phyloP scores from a whole-genome alignment of 176 grass and related monocot genomes.

The Ensete glaucum region DNA sequence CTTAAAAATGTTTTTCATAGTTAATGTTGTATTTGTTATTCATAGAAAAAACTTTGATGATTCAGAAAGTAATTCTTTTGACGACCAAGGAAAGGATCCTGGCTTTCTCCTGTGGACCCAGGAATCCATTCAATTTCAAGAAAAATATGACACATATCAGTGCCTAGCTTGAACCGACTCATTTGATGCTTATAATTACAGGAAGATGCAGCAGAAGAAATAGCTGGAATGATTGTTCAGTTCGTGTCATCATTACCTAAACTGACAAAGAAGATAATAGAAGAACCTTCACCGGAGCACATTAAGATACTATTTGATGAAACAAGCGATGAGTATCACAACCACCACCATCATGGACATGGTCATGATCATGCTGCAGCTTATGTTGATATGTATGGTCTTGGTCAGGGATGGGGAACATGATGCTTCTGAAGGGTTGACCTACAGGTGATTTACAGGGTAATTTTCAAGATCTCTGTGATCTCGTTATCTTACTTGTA shows the following conservation, averaged over 20 bases:
- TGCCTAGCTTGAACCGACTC: not conserved
- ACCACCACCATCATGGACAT: conserved; percentile 17
- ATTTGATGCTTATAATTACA: conserved; percentile 13
- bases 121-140: too few species aligned
- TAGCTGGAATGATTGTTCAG: conserved; percentile 30
- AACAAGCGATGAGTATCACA: not conserved
- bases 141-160: not conserved
- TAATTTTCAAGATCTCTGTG: too few species aligned
- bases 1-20: too few species aligned
- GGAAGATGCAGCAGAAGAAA: conserved; percentile 45
- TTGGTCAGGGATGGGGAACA: conserved; percentile 8
- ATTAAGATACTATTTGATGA: conserved; percentile 7
- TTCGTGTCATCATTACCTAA: conserved; percentile 31
- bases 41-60: too few species aligned
- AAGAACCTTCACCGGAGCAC: conserved; percentile 13
- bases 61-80: not conserved
- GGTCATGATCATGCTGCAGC: conserved; percentile 11
- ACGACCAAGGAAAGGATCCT: not conserved
- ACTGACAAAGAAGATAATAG: conserved; percentile 1
- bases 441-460: not conserved
- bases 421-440: not conserved
- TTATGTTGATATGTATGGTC: conserved; percentile 7
- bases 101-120: too few species aligned
- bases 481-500: too few species aligned
- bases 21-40: too few species aligned